phyloP scores from a whole-genome alignment of 345 rosid species.

The Eucalyptus cloeziana region DNA sequence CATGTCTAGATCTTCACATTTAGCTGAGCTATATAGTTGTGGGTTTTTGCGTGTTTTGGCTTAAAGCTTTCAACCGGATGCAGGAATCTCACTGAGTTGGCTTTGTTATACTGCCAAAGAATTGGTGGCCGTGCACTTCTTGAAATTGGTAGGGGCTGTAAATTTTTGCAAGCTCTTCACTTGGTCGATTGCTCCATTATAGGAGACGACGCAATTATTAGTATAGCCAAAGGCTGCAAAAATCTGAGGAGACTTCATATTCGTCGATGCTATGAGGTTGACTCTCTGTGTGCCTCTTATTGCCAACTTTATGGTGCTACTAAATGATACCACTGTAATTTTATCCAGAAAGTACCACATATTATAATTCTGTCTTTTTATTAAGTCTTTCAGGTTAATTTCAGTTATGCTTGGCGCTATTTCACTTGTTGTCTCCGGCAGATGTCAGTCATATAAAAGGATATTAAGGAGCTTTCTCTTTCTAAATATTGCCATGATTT shows the following conservation, averaged over 20 bases:
- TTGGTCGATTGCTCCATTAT: constrained; percentile 79
- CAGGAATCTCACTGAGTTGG: constrained; percentile 75
- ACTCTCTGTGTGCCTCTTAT: neutral
- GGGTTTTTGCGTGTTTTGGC: neutral
- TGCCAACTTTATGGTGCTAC: neutral
- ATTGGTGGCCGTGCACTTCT: constrained; percentile 54
- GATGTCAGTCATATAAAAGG: neutral
- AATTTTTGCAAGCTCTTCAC: constrained; percentile 66
- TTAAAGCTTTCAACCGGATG: constrained; percentile 8
- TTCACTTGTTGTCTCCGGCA: neutral
- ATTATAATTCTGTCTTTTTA: neutral
- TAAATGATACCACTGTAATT: neutral
- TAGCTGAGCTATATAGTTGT: neutral
- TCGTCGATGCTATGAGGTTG: constrained; percentile 84
- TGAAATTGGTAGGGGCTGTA: constrained; percentile 77
- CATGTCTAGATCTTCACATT: neutral
- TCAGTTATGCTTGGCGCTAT: neutral
- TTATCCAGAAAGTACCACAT: neutral
- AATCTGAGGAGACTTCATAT: constrained; percentile 84
- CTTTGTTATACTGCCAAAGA: constrained; percentile 80
- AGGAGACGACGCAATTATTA: constrained; percentile 69
- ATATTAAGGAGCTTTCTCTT: neutral
- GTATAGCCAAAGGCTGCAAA: constrained; percentile 76
- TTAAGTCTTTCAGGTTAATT: neutral
- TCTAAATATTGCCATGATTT: neutral